Evolutionary conservation across 768 basidiomycete species (phyloP).

Genomic region (Gymnopilus dilepis): DNA sequence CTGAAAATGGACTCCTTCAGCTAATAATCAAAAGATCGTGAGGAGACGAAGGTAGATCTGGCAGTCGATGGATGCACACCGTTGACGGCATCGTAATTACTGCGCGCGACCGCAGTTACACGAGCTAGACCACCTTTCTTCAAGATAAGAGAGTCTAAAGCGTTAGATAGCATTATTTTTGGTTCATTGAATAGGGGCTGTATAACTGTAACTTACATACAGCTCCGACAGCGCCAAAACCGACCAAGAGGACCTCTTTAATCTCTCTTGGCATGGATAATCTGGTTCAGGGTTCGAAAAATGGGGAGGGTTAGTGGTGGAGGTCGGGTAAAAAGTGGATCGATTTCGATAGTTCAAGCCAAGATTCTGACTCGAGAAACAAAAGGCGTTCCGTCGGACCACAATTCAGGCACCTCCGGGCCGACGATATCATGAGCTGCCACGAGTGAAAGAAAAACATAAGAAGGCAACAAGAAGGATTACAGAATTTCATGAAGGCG

Average conservation of each 20-base stretch:
- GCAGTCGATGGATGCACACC: conserved; percentile 36
- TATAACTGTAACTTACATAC: conserved; percentile 50
- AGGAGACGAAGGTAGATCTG: not conserved
- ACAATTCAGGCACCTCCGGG: not conserved
- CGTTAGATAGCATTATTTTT: not conserved
- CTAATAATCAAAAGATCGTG: conserved; percentile 32
- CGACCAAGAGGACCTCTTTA: conserved; percentile 64
- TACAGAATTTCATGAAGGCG: too few relatives aligned
- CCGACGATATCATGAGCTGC: not conserved
- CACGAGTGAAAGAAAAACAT: too few relatives aligned
- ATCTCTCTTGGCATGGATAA: conserved; percentile 11
- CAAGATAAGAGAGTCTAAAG: conserved; percentile 62
- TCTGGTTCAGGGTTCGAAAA: not conserved
- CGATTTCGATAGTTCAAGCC: not conserved
- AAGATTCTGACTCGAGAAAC: not conserved
- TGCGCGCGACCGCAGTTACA: conserved; percentile 78
- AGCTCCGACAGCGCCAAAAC: conserved; percentile 69
- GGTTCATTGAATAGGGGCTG: not conserved
- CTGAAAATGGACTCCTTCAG: conserved; percentile 58
- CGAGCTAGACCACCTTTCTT: conserved; percentile 60
- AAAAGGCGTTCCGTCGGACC: conserved; percentile 1
- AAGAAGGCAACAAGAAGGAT: too few relatives aligned
- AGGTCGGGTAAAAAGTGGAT: not conserved
- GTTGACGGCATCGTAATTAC: conserved; percentile 65
- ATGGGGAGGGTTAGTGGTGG: not conserved